Conservation (phyloP, 2,329 filamentous ascomycete species). For the Hypoxylon sp. region DNA sequence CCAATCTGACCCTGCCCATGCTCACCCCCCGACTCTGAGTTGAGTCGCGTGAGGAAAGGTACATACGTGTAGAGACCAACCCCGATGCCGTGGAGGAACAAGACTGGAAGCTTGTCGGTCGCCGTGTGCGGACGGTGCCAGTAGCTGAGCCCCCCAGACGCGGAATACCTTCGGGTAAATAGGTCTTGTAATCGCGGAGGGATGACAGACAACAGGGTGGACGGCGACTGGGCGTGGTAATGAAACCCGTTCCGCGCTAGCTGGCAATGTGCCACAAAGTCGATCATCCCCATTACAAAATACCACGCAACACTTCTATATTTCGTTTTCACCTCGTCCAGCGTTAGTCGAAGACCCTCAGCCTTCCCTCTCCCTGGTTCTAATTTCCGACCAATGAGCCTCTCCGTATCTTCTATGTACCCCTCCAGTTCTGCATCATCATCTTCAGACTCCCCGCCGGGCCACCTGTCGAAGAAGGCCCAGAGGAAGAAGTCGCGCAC, state of each 20-base stretch:
- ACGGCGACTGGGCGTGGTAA: conserved; percentile 63
- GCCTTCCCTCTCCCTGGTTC: conserved; percentile 69
- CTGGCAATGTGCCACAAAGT: conserved; percentile 63
- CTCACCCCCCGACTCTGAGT: conserved; percentile 51
- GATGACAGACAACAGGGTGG: conserved; percentile 63
- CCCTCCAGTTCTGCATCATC: conserved; percentile 60
- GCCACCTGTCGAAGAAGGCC: conserved; percentile 72
- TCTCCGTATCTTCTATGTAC: conserved; percentile 68
- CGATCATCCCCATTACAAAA: conserved; percentile 67
- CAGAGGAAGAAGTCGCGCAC: conserved; percentile 76
- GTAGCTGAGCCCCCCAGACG: conserved; percentile 69
- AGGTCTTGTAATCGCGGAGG: conserved; percentile 70
- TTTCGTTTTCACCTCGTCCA: conserved; percentile 73
- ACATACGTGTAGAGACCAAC: conserved; percentile 76
- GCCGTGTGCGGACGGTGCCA: conserved; percentile 76
- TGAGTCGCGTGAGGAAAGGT: conserved; percentile 68
- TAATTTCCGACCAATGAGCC: conserved; percentile 65
- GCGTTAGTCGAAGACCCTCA: conserved; percentile 72
- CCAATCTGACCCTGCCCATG: conserved; percentile 68
- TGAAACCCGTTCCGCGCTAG: conserved; percentile 66
- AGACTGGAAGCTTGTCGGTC: conserved; percentile 67
- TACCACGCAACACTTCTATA: conserved; percentile 78
- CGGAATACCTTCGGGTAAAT: conserved; percentile 62
- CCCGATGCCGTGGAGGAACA: conserved; percentile 81
- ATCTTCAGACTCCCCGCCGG: conserved; percentile 51